phyloP scores from a whole-genome alignment of 2,329 filamentous ascomycete genomes.

The Ciborinia camelliae region DNA sequence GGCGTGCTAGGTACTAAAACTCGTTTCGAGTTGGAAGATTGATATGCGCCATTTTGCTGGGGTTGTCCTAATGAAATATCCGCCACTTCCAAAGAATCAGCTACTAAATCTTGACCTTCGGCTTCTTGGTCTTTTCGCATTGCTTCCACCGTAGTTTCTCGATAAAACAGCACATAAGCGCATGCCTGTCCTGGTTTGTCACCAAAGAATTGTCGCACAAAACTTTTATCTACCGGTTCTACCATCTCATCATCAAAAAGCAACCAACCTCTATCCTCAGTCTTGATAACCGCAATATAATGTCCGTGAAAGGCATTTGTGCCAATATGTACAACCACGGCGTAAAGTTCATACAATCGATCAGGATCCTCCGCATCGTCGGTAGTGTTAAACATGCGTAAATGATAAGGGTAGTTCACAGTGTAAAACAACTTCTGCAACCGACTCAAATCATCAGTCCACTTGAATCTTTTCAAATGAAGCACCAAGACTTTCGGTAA shows the following conservation, averaged over 20 bases:
- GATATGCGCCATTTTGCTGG: slow-evolving; percentile 43
- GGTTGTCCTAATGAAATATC: slow-evolving; percentile 50
- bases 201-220: slow-evolving; percentile 95
- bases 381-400: slow-evolving; percentile 79
- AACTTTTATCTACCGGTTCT: slow-evolving; percentile 94
- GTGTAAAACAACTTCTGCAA: slow-evolving; percentile 95
- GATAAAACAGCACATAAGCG: slow-evolving; percentile 96
- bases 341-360: slow-evolving; percentile 91
- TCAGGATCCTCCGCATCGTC: slow-evolving; percentile 95
- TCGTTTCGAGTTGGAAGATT: slow-evolving; percentile 48
- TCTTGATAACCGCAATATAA: slow-evolving; percentile 97
- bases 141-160: slow-evolving; percentile 74
- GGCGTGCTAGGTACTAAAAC: slow-evolving; percentile 46
- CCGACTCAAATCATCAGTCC: slow-evolving; percentile 90
- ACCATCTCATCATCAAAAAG: slow-evolving; percentile 98
- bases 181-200: slow-evolving; percentile 88
- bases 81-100: slow-evolving; percentile 56
- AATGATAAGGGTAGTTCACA: slow-evolving; percentile 94
- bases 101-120: slow-evolving; percentile 62
- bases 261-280: slow-evolving; percentile 90
- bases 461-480: slow-evolving; percentile 97
- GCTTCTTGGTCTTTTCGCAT: slow-evolving; percentile 76
- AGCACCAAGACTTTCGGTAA: slow-evolving; percentile 87
- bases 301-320: slow-evolving; percentile 96
- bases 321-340: slow-evolving; percentile 95